These are phyloP conservation scores for Boletus eberwhitei DNA, from an alignment of 768 basidiomycete species.

Conservation along the genomic window DNA sequence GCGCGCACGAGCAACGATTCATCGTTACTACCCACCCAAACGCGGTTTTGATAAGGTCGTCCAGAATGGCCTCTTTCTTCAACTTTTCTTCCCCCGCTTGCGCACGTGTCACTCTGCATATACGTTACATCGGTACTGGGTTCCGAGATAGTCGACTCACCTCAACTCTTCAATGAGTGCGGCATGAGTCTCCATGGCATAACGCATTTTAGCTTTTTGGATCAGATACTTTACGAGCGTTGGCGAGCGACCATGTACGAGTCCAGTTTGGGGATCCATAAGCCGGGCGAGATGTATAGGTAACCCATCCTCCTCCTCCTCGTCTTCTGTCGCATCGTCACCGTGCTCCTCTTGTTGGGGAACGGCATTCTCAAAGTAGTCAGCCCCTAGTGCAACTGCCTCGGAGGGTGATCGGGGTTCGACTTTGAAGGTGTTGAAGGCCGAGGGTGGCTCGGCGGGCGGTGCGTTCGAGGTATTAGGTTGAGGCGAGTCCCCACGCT, in stretches of 20 bases:
- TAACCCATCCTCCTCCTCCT: constrained; percentile 44
- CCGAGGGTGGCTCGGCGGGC: constrained; percentile 27
- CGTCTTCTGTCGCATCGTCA: constrained; percentile 24
- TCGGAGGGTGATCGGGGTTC: constrained; percentile 48
- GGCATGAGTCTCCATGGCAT: constrained; percentile 65
- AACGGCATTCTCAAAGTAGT: constrained; percentile 31
- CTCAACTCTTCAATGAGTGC: constrained; percentile 62
- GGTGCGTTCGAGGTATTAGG: constrained; percentile 18
- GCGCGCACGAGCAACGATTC: neutral
- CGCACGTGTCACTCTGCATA: constrained; percentile 38
- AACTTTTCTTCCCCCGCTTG: constrained; percentile 53
- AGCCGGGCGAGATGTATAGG: constrained; percentile 52
- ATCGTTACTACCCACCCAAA: constrained; percentile 47
- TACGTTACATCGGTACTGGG: neutral
- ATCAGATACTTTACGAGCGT: constrained; percentile 68
- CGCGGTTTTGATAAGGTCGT: constrained; percentile 44
- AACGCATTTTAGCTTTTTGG: constrained; percentile 68
- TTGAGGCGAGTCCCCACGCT: constrained; percentile 43
- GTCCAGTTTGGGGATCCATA: constrained; percentile 54
- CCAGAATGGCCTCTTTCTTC: constrained; percentile 60
- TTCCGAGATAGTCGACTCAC: constrained; percentile 7
- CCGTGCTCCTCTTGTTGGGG: constrained; percentile 15
- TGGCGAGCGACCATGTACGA: constrained; percentile 68
- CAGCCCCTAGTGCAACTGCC: constrained; percentile 28
- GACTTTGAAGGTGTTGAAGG: constrained; percentile 63